Base-by-base conservation (phyloP, 2,329 filamentous ascomycete species). In the Nemania diffusa region DNA sequence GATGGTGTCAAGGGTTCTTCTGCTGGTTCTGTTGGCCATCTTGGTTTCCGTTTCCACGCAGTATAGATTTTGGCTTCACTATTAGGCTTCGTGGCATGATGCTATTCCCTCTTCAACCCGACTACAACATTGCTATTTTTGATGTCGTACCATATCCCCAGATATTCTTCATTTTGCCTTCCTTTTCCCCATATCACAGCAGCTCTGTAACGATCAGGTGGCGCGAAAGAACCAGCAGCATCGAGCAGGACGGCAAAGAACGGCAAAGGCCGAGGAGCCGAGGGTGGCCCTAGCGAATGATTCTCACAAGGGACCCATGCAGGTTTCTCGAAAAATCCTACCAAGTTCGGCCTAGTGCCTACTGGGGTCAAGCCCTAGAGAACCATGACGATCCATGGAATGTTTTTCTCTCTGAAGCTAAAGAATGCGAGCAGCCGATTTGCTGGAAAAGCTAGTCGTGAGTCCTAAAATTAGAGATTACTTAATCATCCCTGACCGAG, bases 311-410 rank as follows among this genome's bases (percentile, higher is more conserved):
- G 67, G 53, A 51, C 63, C 69, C 69, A 22, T 48, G 67, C 40
- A 17, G 11, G n/a, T 58, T 66, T 67, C 58, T 71, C 69, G 69
- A 71, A 71, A 69, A 69, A 67, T 71, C 67, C 8, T 32, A 67
- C 69, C 62, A 50, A n/a, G 11, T 50, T 44, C 2, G 40, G 64
- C 55, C 62, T 71, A 71, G 69, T 7, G 67, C 11, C 15, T 34
- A 37, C 57, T 24, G 32, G 55, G 67, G 50, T 37, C 48, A 51
- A n/a, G 24, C 15, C 24, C 37, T 15, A 40, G 24, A 44, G 51
- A 53, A 24, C 57, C 53, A 46, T 40, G 34, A 37, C 13, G 63
- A 52, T 50, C 62, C 62, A 62, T 56, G 57, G 34, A 40, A 29
- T 56, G 40, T 50, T 32, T 44, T 26, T 50, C 37, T 22, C 44